Evolutionary conservation across 805 yeast species (phyloP), one percentile per base, ranked within the genome.

Genomic region (Myxozyma sirexii): DNA sequence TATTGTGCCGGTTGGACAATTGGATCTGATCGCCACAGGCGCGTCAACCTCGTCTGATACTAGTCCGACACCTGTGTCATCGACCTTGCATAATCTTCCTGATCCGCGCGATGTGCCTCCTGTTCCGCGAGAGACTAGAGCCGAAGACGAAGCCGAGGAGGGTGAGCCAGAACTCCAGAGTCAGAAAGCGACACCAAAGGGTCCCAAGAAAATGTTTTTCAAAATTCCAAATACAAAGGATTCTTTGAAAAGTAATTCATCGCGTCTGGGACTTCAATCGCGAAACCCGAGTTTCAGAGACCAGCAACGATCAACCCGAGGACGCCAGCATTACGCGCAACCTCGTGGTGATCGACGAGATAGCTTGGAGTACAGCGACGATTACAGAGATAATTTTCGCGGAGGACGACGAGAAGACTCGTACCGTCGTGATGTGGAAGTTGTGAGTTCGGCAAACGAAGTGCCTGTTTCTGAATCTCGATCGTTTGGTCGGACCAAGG

Each of bases 161-260:
- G 27, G 31, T 10, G 39, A 29, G n/a, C n/a, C n/a, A n/a, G n/a
- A n/a, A 29, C 10, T 29, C 33, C 33, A 29, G 10, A 10, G 10
- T 29, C 33, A 10, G 10, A 6, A 29, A 29, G 10, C 33, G 4
- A n/a, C 47, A 21, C 49, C 37, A 7, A 53, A 53, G 43, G 53
- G 55, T 13, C 56, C 59, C 37, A 59, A 49, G 52, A 61, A 58
- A 39, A 58, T 56, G 5, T 61, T 58, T 54, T 61, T 61, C 54
- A 61, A 58, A 33, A 61, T 61, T 44, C 65, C 65, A 8, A 59
- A 31, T 19, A 27, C 45, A 31, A 54, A 50, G 24, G 62, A 53
- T 7, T 38, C 35, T 3, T 7, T 5, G 7, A 26, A 31, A 8
- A 39, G 48, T 12, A 29, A 15, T 33, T 31, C 51, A 27, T 23